Conservation (phyloP, 352 stramenopile species). For the Pythium volutum region DNA sequence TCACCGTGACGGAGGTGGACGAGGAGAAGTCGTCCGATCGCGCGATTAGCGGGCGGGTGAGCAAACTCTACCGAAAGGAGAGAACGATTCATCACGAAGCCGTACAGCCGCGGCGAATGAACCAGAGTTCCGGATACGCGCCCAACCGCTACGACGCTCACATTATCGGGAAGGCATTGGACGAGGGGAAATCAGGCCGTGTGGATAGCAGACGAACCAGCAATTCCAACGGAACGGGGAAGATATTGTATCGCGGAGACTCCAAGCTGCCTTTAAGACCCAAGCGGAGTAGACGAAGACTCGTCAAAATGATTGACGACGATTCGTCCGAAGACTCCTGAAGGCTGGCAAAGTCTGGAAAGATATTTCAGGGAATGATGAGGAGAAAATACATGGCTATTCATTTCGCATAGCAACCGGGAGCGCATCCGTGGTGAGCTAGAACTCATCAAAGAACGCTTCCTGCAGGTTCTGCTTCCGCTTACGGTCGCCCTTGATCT, state of each 20-base stretch:
- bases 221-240: neutral
- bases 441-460: slow-evolving; percentile 63
- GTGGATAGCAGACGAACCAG: neutral
- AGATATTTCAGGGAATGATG: neutral
- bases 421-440: neutral
- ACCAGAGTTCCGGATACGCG: neutral
- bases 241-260: too few species aligned
- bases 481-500: slow-evolving; percentile 72
- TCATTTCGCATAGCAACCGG: neutral
- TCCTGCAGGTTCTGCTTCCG: slow-evolving; percentile 80
- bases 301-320: neutral
- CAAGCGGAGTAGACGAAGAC: neutral
- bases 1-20: neutral
- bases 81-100: too few species aligned
- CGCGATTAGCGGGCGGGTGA: neutral
- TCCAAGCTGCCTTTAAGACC: neutral
- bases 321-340: slow-evolving; percentile 2
- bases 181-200: neutral
- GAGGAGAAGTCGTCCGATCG: neutral
- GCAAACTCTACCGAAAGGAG: neutral
- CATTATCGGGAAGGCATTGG: neutral
- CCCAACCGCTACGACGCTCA: neutral
- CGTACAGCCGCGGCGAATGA: neutral
- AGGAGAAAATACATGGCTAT: neutral
- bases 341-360: too few species aligned